A percentile compares a stretch with the other conserved stretches of the same genome.
These are phyloP conservation scores for Cutaneotrichosporon sp. DNA, from an alignment of 1,284 basidiomycete genomes.

Conservation along the genomic window DNA sequence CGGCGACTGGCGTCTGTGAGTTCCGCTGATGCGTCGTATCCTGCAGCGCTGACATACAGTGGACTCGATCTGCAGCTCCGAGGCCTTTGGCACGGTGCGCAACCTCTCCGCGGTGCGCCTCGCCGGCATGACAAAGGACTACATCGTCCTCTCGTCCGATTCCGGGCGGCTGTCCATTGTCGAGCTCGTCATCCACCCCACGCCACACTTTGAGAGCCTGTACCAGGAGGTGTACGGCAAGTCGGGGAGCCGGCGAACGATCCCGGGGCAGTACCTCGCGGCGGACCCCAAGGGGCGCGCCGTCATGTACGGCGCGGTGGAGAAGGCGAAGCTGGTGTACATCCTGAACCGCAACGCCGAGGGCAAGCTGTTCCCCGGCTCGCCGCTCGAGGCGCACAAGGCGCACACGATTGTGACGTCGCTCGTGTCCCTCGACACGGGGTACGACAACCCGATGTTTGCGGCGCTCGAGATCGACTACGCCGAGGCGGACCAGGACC, in stretches of 20 bases:
- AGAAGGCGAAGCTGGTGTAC: slow-evolving; percentile 78
- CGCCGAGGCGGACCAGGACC: slow-evolving; percentile 86
- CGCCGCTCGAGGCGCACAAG: slow-evolving; percentile 93
- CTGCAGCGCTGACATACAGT: slow-evolving; percentile 36
- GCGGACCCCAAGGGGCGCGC: slow-evolving; percentile 91
- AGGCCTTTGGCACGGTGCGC: slow-evolving; percentile 84
- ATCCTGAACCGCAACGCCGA: slow-evolving; percentile 91
- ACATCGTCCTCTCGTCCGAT: slow-evolving; percentile 91
- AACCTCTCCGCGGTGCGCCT: slow-evolving; percentile 84
- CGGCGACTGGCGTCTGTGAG: slow-evolving; percentile 79
- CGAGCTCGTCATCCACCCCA: slow-evolving; percentile 77
- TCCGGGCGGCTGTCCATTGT: slow-evolving; percentile 89
- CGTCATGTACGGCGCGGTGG: slow-evolving; percentile 70
- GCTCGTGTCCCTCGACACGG: slow-evolving; percentile 89
- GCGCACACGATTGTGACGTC: slow-evolving; percentile 87
- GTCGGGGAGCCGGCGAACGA: slow-evolving; percentile 74
- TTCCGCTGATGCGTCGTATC: slow-evolving; percentile 36
- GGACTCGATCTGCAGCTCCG: slow-evolving; percentile 51
- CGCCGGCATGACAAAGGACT: slow-evolving; percentile 95
- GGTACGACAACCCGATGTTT: slow-evolving; percentile 94
- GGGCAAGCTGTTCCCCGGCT: slow-evolving; percentile 92
- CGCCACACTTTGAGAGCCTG: slow-evolving; percentile 76
- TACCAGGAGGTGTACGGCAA: slow-evolving; percentile 96
- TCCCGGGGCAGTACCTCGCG: slow-evolving; percentile 92
- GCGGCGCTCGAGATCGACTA: slow-evolving; percentile 94